Evolutionary conservation across 1,284 basidiomycete genomes (phyloP).

Genomic region (Ganoderma boninense): DNA sequence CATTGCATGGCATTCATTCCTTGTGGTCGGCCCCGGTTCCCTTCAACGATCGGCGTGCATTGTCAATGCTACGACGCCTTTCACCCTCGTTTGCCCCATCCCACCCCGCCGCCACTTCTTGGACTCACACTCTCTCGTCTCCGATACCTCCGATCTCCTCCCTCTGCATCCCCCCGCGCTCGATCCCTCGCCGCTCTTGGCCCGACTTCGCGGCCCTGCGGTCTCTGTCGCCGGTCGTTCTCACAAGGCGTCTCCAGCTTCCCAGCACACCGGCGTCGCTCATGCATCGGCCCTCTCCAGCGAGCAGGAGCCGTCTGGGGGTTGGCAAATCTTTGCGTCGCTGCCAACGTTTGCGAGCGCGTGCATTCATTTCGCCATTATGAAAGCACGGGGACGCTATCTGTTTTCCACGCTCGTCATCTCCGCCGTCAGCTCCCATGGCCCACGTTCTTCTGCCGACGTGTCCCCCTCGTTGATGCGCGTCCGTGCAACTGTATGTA

Average conservation of each 20-base stretch:
- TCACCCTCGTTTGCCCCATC: conserved; percentile 5
- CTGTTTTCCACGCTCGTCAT: conserved; percentile 5
- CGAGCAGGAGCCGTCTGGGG: neutral
- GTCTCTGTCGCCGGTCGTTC: neutral
- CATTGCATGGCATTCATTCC: neutral
- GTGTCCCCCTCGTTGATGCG: conserved; percentile 1
- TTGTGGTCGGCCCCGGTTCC: neutral
- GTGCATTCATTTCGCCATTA: conserved; percentile 2
- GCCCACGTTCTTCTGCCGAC: neutral
- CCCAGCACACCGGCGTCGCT: neutral
- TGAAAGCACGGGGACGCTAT: neutral
- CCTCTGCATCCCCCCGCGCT: neutral
- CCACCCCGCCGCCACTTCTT: conserved; percentile 1
- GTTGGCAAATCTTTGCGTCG: neutral
- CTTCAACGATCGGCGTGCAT: conserved; percentile 3
- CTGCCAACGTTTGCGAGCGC: neutral
- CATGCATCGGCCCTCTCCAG: neutral
- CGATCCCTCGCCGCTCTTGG: neutral
- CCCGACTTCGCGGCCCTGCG: conserved; percentile 2
- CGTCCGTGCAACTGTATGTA: conserved; percentile 4
- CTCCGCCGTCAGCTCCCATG: conserved; percentile 4
- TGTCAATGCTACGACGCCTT: neutral
- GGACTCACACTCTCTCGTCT: neutral
- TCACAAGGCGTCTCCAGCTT: neutral
- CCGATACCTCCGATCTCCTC: neutral